These are phyloP conservation scores for Phyllostachys edulis DNA, from an alignment of 176 grass and related monocot genomes.

Conservation along the genomic window DNA sequence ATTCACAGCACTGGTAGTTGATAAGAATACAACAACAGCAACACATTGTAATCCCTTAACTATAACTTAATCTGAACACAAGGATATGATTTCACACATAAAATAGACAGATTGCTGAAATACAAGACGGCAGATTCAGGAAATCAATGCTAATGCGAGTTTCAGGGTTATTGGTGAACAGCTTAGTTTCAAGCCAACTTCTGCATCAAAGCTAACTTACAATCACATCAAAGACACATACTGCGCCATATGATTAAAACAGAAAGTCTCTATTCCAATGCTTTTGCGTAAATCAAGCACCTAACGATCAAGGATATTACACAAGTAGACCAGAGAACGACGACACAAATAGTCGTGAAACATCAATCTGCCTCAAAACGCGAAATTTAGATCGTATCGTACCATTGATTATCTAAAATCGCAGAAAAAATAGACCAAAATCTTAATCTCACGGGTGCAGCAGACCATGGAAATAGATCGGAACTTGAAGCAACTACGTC, in stretches of 20 bases:
- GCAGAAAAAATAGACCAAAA: neutral
- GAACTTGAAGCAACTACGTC: neutral
- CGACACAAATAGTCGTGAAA: neutral
- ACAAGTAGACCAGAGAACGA: neutral
- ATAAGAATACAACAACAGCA: neutral
- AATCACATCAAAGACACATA: neutral
- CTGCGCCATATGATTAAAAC: neutral
- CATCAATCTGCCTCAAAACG: neutral
- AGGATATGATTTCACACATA: neutral
- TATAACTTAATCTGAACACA: neutral
- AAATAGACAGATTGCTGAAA: neutral
- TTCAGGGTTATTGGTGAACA: neutral
- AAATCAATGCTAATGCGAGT: neutral
- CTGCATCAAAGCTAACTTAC: neutral
- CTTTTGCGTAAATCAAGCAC: neutral
- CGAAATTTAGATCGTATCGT: neutral
- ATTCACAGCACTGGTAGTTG: neutral
- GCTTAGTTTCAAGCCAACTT: neutral
- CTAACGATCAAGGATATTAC: neutral
- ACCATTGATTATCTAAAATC: neutral
- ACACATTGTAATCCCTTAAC: neutral
- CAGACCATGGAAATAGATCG: neutral
- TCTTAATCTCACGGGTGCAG: neutral
- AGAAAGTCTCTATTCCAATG: neutral
- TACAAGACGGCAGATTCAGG: neutral